Percentiles rank a stretch among this genome's conserved stretches.
These are phyloP conservation scores for Agaricus bisporus DNA, from an alignment of 768 basidiomycete species.

Conservation along the genomic window DNA sequence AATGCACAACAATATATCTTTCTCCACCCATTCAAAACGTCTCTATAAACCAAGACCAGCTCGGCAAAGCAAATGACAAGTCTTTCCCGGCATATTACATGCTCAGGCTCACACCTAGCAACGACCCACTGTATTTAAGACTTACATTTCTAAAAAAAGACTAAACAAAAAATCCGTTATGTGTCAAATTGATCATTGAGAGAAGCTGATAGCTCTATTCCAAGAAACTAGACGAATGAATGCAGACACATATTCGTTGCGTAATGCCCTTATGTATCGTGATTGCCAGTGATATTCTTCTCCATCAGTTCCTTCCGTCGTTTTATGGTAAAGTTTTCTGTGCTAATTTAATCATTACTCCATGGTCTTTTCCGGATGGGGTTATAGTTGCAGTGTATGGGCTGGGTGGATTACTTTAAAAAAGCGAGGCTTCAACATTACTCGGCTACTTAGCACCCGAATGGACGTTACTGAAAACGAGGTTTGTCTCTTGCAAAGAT, in stretches of 20 bases:
- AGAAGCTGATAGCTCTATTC: not conserved
- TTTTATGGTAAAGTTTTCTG: constrained; percentile 4
- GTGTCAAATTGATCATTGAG: not conserved
- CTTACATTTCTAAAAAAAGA: not conserved
- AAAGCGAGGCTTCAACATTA: not conserved
- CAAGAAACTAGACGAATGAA: not conserved
- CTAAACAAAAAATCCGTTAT: not conserved
- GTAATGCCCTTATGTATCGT: not conserved
- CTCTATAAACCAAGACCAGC: no score
- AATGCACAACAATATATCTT: no score
- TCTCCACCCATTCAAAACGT: no score
- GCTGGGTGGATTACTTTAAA: not conserved
- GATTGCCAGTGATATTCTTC: no score
- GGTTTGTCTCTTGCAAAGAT: constrained; percentile 2
- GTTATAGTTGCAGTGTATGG: not conserved
- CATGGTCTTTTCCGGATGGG: not conserved
- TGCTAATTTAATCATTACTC: constrained; percentile 1
- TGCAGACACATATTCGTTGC: not conserved
- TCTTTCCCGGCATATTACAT: no score
- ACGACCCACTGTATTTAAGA: no score
- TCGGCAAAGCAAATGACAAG: not conserved
- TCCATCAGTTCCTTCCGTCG: not conserved
- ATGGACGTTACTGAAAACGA: constrained; percentile 13
- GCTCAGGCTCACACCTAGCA: no score
- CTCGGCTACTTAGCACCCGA: not conserved